Base-by-base conservation (phyloP, 2,329 filamentous ascomycete species). In the Aotearoamyces nothofagi region DNA sequence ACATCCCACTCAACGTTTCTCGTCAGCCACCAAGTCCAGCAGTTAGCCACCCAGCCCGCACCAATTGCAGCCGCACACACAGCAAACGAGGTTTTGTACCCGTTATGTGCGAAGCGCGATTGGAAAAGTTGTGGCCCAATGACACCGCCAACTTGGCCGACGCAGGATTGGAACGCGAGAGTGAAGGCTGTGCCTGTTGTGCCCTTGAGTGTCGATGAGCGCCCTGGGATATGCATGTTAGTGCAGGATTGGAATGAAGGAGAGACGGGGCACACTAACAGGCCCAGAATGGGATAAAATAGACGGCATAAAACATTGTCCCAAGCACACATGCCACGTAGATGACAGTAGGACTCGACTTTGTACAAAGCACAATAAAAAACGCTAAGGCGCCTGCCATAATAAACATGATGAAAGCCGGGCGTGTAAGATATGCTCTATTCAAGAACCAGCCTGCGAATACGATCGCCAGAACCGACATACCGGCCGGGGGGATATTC, bases 211-310 rank as follows among this genome's bases (percentile, higher is more conserved):
- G 55, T 56, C 3, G 54, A 51, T 3, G 55, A 57, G 22, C 56
- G 47, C 55, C 55, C 38, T 42, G 15, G 3, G 10, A 26, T 19
- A 8, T 14, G 8, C 20, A 29, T 31, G 17, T 22, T 22, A 16
- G 4, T 17, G 11, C n/a, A 5, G 9, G 15, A 22, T 34, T 19
- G 20, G 19, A 14, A n/a, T 10, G 11, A 29, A 11, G 14, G 15
- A 23, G 15, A 10, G 17, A 29, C 10, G n/a, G n/a, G n/a, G n/a
- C n/a, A n/a, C 14, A 43, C 39, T 39, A 37, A 45, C 48, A 60
- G 14, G 51, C 51, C 57, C 56, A 61, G 36, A 60, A 59, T 1
- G 57, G 53, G 9, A 61, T 56, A 33, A 60, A 59, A 31, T 56
- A 59, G 3, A 47, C 40, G 6, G 46, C 45, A 33, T 60, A 61